Base-by-base conservation (phyloP, 139 green algal species). In the Micractinium sp. region DNA sequence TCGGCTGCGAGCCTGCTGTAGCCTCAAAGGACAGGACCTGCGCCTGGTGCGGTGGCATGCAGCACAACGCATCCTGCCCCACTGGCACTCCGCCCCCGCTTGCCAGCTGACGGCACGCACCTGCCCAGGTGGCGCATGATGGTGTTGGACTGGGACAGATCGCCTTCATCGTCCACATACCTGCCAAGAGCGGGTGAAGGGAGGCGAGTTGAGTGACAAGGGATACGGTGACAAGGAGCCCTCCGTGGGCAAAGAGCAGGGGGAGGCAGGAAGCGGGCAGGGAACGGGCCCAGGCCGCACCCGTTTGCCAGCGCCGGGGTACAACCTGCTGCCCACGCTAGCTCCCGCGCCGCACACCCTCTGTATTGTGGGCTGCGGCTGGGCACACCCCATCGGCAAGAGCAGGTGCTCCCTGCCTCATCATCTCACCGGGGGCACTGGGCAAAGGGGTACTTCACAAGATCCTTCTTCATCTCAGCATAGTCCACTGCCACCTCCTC, bases 101-200 rank as follows among this genome's bases (percentile, higher is more conserved):
- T 29, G 67, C 67, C 22, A 75, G 73, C n/a, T 78, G 73, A 20
- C 14, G 29, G 16, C 9, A 22, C 74, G 39, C 36, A 29, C 74
- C 74, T 27, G 33, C 81, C 92, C 12, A 94, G 25, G 76, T 87
- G 86, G 66, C 93, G 79, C 23, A 94, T 80, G 41, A 95, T 95
- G 3, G 93, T 71, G 69, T 95, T 95, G 39, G n/a, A 84, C 88
- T 95, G 93, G 7, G 66, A 75, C 9, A 95, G 81, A 61, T 92
- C 77, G 0, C 94, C 75, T 13, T 94, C 92, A 4, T 89, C 91
- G 85, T 95, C 93, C 12, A 93, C 89, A 35, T 85, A 85, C 56
- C 90, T 93, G 81, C 47, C 29, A 56, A 9, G 47, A 9, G 47
- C 5, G 47, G 47, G 47, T 56, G 47, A 56, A 56, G 47, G 47